Evolutionary conservation across 176 grass and related monocot species (phyloP), one percentile per base, ranked within the genome.

Genomic region (Carex myosuroides): DNA sequence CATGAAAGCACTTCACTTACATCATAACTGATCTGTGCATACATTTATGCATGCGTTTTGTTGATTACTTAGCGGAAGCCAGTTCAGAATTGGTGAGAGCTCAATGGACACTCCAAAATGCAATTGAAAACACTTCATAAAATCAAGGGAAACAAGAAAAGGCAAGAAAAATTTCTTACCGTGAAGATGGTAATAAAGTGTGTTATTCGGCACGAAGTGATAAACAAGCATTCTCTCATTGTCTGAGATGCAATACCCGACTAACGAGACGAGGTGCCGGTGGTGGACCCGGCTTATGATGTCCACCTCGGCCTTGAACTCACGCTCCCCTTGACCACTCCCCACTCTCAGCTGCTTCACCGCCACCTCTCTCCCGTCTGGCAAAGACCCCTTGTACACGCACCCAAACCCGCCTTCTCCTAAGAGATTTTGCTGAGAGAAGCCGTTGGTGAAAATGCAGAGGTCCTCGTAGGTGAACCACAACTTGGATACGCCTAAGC

Each of bases 121-220:
- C 18, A 64, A 62, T 35, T 63, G 39, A 81, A 81, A 13, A 63
- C 58, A 13, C 32, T 64, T 63, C 30, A 81, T 48, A 60, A 81
- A 48, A 21, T 26, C 13, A 24, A 54, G 46, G 42, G 4, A 53
- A 69, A 26, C 68, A 81, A 8, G 29, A 83, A 66, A 83, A 77
- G 17, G 73, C 3, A 83, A 33, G 64, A 83, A 83, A 50, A 79
- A 6, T 24, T 50, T 64, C 87, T 81, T 52, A 89, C 87, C 83
- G 41, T 89, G 87, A 76, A 89, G 87, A 82, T 89, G 87, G 79
- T 89, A 65, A 85, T 89, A 85, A 52, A 89, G 83, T 61, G 87
- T 89, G 44, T 73, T 48, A 50, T 89, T 89, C 0, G 82, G 83
- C 35, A 89, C 87, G 48, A 80, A 89, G 18, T 89, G 77, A 32